Base-by-base conservation (phyloP, 1,284 basidiomycete species). In the Ganoderma sp. region DNA sequence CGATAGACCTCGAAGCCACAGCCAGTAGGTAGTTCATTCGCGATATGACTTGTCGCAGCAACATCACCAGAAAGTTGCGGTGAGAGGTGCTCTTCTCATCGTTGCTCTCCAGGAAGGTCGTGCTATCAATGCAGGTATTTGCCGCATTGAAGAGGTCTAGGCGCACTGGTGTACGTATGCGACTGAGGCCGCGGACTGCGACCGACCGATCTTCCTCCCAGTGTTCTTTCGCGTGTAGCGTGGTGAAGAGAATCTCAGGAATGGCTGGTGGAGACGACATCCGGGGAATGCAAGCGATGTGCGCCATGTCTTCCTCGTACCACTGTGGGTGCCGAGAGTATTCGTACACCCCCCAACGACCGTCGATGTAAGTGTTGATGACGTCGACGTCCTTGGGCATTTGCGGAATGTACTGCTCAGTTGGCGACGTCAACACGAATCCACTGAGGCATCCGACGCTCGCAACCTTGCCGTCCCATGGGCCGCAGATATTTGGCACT, bases 271-370 rank as follows among this genome's bases (percentile, higher is more conserved):
- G 48, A 2, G n/a, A 50, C 1, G 48, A 3, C 3, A 3, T 22
- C 6, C 48, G 48, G 0, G 58, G 58, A 19, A 60, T 60, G 15
- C 58, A 60, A 6, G 41, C 22, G 0, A 42, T 22, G 12, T 60
- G 58, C 10, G 22, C 25, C 58, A 60, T 60, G 3, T 42, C 41
- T n/a, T 60, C 37, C 7, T 25, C 4, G 25, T 60, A 42, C 12
- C 10, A 37, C 12, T 60, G 58, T 2, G 58, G 58, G 3, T 42
- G 41, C 3, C 22, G 2, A 0, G 58, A 60, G 37, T 60, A 60
- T 15, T 60, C 58, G 15, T 60, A 9, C 2, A 41, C 9, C 0
- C 58, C 2, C 77, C 78, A 2, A 61, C 72, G 52, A 73, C 74
- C 1, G 57, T 57, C 12, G 37, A 67, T 0, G 58, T 75, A 0